Base-by-base conservation (phyloP, 768 basidiomycete species). In the Rhizopogon salebrosus region DNA sequence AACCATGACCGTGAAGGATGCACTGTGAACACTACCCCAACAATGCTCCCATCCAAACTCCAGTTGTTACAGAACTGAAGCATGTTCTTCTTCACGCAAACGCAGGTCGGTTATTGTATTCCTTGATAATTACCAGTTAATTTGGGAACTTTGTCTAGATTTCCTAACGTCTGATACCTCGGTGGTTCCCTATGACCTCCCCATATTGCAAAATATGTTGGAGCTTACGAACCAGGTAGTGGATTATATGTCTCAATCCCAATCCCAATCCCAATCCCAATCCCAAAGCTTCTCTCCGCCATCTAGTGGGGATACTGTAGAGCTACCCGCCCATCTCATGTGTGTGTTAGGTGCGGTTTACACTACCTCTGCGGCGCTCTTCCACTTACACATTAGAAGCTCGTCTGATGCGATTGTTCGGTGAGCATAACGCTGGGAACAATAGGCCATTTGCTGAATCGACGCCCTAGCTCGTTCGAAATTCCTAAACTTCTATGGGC, bases 401-500 rank as follows among this genome's bases (percentile, higher is more conserved):
- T 23, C 29, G 52, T 18, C 36, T 50, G 18, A 26, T 41, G 41
- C 45, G 50, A 3, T 53, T 53, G 49, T 55, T 49, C 31, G 51
- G 54, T 55, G 37, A 41, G 54, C 2, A 46, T 34, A 23, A 4
- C 9, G 31, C n/a, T 20, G 14, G 29, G 23, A 20, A 41, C 36
- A 51, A 57, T 48, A 41, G 10, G 57, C 58, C 41, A 18, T 7
- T 24, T 27, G 31, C 29, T 14, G 22, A 51, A 18, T 48, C 13
- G 5, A 18, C 14, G 0, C 3, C 20, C 13, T 11, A 72, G 71
- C 52, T 22, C 48, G 59, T n/a, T 62, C 65, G 8, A 60, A 62
- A 27, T 70, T 73, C 42, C 48, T 67, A 24, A 69, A 75, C 38
- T 72, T 69, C 31, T 57, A 70, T 41, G 75, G 74, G 1, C 64